Evolutionary conservation across 805 yeast genomes (phyloP).

Genomic region (Candida khao-thaluensis): DNA sequence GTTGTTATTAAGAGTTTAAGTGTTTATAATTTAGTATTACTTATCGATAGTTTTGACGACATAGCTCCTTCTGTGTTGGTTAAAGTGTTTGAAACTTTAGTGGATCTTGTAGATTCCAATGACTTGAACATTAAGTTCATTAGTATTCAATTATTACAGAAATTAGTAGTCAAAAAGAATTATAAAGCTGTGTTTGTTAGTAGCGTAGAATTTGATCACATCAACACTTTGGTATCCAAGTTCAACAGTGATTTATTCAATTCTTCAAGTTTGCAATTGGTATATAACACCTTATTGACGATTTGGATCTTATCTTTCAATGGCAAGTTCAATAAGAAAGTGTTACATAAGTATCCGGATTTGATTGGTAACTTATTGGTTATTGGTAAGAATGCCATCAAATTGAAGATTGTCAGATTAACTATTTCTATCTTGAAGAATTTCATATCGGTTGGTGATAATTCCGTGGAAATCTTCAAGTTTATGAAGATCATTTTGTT

Average conservation of each 20-base stretch:
- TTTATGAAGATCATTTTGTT: conserved; percentile 68
- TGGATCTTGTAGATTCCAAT: conserved; percentile 27
- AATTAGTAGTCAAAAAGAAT: conserved; percentile 52
- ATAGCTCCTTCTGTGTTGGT: conserved; percentile 40
- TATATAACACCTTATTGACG: conserved; percentile 72
- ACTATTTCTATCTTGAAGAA: conserved; percentile 74
- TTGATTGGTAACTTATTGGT: conserved; percentile 51
- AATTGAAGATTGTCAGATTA: conserved; percentile 86
- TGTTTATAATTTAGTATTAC: conserved; percentile 51
- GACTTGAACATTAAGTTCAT: conserved; percentile 56
- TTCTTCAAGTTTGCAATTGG: conserved; percentile 67
- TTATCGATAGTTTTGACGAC: conserved; percentile 33
- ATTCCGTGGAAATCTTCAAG: conserved; percentile 34
- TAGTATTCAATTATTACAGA: conserved; percentile 61
- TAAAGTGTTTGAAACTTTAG: conserved; percentile 37
- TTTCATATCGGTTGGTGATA: conserved; percentile 41
- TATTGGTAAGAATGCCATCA: conserved; percentile 76
- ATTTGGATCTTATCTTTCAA: conserved; percentile 87
- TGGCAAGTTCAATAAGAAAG: conserved; percentile 45
- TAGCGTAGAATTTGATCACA: conserved; percentile 29
- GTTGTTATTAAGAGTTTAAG: conserved; percentile 55
- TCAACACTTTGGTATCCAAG: conserved; percentile 18
- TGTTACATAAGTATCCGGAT: conserved; percentile 53
- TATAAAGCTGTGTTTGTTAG: conserved; percentile 51
- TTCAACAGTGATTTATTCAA: conserved; percentile 19